Evolutionary conservation across 345 rosid genomes (phyloP), one percentile per base, ranked within the genome.

Genomic region (Pugionium cornutum): DNA sequence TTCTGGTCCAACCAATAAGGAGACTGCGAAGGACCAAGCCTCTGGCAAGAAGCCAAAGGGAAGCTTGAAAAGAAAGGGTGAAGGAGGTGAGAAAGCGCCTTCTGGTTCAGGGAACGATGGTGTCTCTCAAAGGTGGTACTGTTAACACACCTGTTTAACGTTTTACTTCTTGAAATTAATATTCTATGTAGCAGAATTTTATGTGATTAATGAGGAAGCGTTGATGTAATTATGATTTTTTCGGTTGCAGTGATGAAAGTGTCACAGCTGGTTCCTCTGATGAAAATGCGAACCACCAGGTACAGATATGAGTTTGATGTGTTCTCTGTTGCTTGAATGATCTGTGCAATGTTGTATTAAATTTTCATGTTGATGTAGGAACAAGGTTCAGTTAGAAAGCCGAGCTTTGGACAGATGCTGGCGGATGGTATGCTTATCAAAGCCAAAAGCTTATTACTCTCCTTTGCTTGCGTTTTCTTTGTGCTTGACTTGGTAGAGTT

Each of bases 261-360:
- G 92, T 84, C 10, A 85, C 89, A 31, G 99, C 84, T 41, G 99
- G 96, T 58, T 86, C 99, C 46, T 88, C 97, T 57, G 95, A 88
- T 68, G 94, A 75, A 73, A 81, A 86, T 51, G 61, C 69, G 43
- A 81, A 82, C 58, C 90, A 79, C 45, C 89, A 83, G 86, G 98
- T 89, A 80, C 46, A 26, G 10, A 62, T 54, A 2, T 30, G 9
- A 54, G 30, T 47, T 47, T 27, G 51, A 60, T 18, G 18, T 47
- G 58, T 6, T 32, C 5, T 67, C 45, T 49, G 30, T 53, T 53
- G 8, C 31, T 53, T 54, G 0, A 6, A 55, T 31, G 29, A 25
- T 41, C 6, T 60, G 2, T 36, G 51, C 28, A 4, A 0, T 33
- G 9, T 56, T 18, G 54, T 4, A 39, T 10, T 39, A 36, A 61